A percentile compares a stretch with the other conserved stretches of the same genome.
Conservation (phyloP, 2,329 filamentous ascomycete species). For the Epichloe aotearoae region DNA sequence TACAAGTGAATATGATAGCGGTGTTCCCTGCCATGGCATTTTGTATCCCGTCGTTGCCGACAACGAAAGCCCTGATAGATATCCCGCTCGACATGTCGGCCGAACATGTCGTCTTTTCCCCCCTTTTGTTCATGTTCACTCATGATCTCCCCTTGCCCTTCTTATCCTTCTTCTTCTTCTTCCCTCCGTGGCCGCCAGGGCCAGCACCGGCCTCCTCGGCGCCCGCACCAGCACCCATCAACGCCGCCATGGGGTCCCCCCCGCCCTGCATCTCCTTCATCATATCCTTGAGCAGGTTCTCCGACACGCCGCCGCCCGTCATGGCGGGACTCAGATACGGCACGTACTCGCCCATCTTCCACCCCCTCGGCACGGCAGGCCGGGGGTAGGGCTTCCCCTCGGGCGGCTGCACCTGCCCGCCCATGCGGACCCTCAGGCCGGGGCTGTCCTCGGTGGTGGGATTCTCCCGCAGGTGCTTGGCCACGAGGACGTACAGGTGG, state of each 20-base stretch:
- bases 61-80: too few species aligned
- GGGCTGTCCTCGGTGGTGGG: constrained; percentile 59
- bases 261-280: constrained; percentile 75
- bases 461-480: constrained; percentile 60
- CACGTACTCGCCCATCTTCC: constrained; percentile 76
- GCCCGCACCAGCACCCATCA: constrained; percentile 23
- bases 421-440: constrained; percentile 59
- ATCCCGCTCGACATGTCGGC: too few species aligned
- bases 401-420: constrained; percentile 52
- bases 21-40: too few species aligned
- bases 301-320: constrained; percentile 83
- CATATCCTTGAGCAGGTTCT: constrained; percentile 92
- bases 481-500: constrained; percentile 73
- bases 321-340: constrained; percentile 82
- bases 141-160: constrained; percentile 29
- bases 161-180: constrained; percentile 36
- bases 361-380: constrained; percentile 68
- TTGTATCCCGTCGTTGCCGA: too few species aligned
- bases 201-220: constrained; percentile 9
- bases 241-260: constrained; percentile 31
- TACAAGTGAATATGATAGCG: too few species aligned
- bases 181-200: too few species aligned
- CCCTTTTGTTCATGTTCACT: background rate
- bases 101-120: too few species aligned
- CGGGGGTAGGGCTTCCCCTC: constrained; percentile 57